These are phyloP conservation scores for Drechslerella dactyloides DNA, from an alignment of 2,329 filamentous ascomycete species.

Conservation along the genomic window DNA sequence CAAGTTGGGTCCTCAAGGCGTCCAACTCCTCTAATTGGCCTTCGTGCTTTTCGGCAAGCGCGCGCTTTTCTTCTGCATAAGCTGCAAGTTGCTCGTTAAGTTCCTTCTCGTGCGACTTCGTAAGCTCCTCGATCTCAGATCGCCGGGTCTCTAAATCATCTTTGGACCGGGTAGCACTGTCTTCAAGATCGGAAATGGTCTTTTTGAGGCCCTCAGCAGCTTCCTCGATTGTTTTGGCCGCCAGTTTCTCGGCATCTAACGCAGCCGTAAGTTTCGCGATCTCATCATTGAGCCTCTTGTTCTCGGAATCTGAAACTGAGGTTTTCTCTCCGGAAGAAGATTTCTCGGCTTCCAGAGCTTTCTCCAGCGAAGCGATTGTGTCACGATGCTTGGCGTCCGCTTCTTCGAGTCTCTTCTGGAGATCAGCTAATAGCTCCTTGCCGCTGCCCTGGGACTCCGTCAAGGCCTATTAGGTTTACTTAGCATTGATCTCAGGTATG, in stretches of 20 bases:
- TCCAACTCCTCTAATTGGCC: slow-evolving; percentile 33
- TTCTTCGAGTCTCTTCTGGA: slow-evolving; percentile 28
- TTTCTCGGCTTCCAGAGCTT: slow-evolving; percentile 11
- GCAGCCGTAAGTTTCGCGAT: slow-evolving; percentile 25
- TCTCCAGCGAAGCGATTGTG: slow-evolving; percentile 15
- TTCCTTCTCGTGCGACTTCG: slow-evolving; percentile 38
- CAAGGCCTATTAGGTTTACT: slow-evolving; percentile 19
- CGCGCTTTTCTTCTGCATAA: slow-evolving; percentile 38
- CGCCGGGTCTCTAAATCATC: slow-evolving; percentile 39
- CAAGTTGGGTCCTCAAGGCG: slow-evolving; percentile 18
- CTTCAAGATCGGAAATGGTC: slow-evolving; percentile 33
- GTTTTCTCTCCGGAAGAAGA: slow-evolving; percentile 18
- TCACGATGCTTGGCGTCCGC: slow-evolving; percentile 11
- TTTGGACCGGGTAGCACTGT: slow-evolving; percentile 38
- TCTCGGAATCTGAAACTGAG: slow-evolving; percentile 20
- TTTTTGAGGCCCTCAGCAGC: slow-evolving; percentile 24
- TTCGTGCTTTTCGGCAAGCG: slow-evolving; percentile 35
- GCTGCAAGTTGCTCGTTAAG: slow-evolving; percentile 31
- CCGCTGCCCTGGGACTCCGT: slow-evolving; percentile 35
- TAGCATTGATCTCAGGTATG: neutral
- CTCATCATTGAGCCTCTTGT: slow-evolving; percentile 26
- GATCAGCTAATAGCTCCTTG: slow-evolving; percentile 24
- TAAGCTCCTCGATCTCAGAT: slow-evolving; percentile 29
- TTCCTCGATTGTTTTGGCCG: slow-evolving; percentile 27
- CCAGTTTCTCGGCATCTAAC: slow-evolving; percentile 37